Conservation (phyloP, 352 stramenopile genomes). For the Phytophthora palmivora region DNA sequence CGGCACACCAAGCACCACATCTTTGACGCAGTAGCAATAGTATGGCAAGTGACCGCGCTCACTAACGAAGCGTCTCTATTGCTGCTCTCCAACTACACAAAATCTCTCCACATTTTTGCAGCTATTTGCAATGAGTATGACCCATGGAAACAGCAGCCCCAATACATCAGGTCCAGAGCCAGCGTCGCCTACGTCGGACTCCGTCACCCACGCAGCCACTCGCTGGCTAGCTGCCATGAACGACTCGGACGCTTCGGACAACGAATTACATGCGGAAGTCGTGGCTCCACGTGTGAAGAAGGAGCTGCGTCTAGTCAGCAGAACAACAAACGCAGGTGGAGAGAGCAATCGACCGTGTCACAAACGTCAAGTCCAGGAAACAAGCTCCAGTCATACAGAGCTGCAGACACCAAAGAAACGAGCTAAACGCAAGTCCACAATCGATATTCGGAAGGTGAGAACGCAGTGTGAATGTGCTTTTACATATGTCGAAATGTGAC, state of each 20-base stretch:
- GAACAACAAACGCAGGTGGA: neutral
- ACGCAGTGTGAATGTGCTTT: neutral
- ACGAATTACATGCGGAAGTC: conserved; percentile 9
- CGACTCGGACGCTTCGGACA: conserved; percentile 19
- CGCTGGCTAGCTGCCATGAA: conserved; percentile 34
- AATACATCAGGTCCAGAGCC: neutral
- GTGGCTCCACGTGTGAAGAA: conserved; percentile 7
- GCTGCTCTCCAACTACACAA: neutral
- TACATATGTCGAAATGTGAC: neutral
- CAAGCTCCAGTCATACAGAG: neutral
- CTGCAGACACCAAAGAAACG: conserved; percentile 21
- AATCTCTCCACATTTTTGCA: neutral
- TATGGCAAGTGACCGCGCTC: neutral
- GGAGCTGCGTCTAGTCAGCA: conserved; percentile 1
- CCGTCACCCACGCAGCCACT: conserved; percentile 25
- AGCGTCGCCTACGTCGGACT: conserved; percentile 8
- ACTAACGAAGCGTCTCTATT: conserved; percentile 4
- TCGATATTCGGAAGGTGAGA: conserved; percentile 29
- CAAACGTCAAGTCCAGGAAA: conserved; percentile 17
- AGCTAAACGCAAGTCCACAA: conserved; percentile 36
- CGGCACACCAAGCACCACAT: conserved; percentile 25
- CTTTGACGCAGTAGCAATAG: conserved; percentile 12
- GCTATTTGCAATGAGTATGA: conserved; percentile 6
- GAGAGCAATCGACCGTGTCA: neutral
- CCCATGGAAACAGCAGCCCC: neutral